Evolutionary conservation across 1,139 yeast species (phyloP), one percentile per base, ranked within the genome.

Genomic region (Citeromyces siamensis): DNA sequence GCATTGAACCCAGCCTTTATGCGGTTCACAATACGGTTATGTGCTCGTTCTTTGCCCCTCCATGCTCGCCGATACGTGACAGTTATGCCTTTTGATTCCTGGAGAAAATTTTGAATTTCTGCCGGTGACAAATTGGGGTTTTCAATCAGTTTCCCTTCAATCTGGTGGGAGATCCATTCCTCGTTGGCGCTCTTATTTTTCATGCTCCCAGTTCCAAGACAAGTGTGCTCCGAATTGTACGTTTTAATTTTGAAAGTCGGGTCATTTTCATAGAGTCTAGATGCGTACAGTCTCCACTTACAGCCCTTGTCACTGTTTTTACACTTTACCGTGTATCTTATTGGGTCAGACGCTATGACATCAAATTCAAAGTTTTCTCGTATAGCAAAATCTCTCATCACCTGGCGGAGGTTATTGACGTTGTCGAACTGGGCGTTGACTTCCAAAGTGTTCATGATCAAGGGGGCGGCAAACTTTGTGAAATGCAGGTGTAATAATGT

Each of bases 201-300:
- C 8, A 14, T n/a, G 8, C 28, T 12, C 6, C 13, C 8, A 5
- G 28, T 14, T 8, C 28, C 28, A n/a, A n/a, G 5, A 14, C 28
- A 23, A 23, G 10, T 23, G 28, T 23, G 28, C 28, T 23, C 28
- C 7, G 28, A 23, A n/a, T n/a, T 23, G 13, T n/a, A 23, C 14
- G 10, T 23, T 8, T 23, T 23, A 8, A 23, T 23, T 5, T 12
- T n/a, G 13, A 23, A 23, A 23, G 13, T 23, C 5, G 28, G 28
- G 13, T 12, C 28, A 5, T 23, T 23, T 14, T 14, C 13, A 23
- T 23, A 12, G 10, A 23, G 10, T 23, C 13, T 23, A 8, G 28
- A 23, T 5, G 28, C 28, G 10, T 23, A 14, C 6, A 23, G 28
- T 8, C 28, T 5, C 28, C 28, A 23, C 10, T 23, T 23, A 14